These are phyloP conservation scores for Boletus coccyginus DNA, from an alignment of 768 basidiomycete genomes.

Conservation along the genomic window DNA sequence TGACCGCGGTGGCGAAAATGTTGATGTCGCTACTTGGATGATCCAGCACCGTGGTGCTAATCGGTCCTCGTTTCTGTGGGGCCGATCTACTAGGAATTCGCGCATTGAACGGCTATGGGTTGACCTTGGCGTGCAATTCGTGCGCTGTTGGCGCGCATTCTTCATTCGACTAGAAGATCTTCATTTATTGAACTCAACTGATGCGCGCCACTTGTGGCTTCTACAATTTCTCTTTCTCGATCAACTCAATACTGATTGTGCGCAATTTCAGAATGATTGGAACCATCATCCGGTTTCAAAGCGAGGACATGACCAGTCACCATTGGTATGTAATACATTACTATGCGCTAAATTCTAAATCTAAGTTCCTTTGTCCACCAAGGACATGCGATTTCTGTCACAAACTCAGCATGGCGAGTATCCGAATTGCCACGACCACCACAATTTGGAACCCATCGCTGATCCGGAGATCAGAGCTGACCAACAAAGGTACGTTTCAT, in stretches of 20 bases:
- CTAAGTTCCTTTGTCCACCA: no score
- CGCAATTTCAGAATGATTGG: no score
- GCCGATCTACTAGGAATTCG: slow-evolving; percentile 40
- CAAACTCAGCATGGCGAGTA: not conserved
- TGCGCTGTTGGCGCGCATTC: no score
- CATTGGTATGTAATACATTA: not conserved
- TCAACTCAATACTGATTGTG: no score
- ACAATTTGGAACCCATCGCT: no score
- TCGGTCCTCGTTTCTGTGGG: slow-evolving; percentile 28
- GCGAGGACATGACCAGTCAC: not conserved
- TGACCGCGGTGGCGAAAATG: slow-evolving; percentile 31
- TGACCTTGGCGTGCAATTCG: no score
- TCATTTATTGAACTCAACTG: no score
- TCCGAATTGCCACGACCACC: not conserved
- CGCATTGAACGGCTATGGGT: slow-evolving; percentile 46
- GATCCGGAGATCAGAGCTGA: no score
- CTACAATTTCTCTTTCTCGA: no score
- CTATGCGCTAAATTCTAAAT: not conserved
- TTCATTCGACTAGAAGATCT: no score
- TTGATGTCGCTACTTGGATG: slow-evolving; percentile 27
- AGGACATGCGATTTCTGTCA: not conserved
- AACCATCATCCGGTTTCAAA: slow-evolving; percentile 31
- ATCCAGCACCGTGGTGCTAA: slow-evolving; percentile 23
- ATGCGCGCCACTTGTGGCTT: no score
- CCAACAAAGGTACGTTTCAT: no score